These are phyloP conservation scores for Diaporthe vaccinii DNA, from an alignment of 2,329 filamentous ascomycete genomes.

Conservation along the genomic window DNA sequence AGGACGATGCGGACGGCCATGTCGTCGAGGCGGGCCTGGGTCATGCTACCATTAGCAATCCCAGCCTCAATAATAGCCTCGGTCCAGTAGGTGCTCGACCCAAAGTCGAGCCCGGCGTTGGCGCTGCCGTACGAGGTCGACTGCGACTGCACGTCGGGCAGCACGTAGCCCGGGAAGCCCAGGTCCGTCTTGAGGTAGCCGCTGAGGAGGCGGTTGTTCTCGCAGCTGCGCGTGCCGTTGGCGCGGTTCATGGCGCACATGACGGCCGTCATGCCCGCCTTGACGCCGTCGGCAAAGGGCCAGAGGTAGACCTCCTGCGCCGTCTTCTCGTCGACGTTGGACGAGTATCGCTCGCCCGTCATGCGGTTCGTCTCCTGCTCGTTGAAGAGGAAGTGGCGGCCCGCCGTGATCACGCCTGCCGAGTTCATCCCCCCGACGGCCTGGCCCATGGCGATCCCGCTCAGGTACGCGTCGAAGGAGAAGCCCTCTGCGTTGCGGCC, in stretches of 20 bases:
- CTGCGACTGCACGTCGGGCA: slow-evolving; percentile 77
- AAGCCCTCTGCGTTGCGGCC: slow-evolving; percentile 20
- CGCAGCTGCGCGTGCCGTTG: slow-evolving; percentile 68
- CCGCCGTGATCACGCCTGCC: slow-evolving; percentile 78
- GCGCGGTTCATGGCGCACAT: slow-evolving; percentile 39
- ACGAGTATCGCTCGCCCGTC: slow-evolving; percentile 58
- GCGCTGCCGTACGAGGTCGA: slow-evolving; percentile 73
- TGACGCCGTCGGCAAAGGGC: slow-evolving; percentile 25
- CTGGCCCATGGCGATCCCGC: slow-evolving; percentile 55
- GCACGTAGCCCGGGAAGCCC: slow-evolving; percentile 74
- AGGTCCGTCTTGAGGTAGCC: slow-evolving; percentile 74
- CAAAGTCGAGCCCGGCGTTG: slow-evolving; percentile 78
- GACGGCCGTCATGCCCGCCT: slow-evolving; percentile 17
- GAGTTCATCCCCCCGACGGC: slow-evolving; percentile 79
- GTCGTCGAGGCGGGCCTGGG: slow-evolving; percentile 68
- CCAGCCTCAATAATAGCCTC: slow-evolving; percentile 69
- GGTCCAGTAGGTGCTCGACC: slow-evolving; percentile 66
- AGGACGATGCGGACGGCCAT: slow-evolving; percentile 64
- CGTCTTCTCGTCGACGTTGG: slow-evolving; percentile 57
- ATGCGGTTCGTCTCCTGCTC: slow-evolving; percentile 53
- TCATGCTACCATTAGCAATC: slow-evolving; percentile 71
- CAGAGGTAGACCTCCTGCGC: slow-evolving; percentile 62
- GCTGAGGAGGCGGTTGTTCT: slow-evolving; percentile 77
- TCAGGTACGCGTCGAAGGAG: slow-evolving; percentile 66
- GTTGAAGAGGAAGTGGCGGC: slow-evolving; percentile 77